Percentiles rank a stretch among this genome's conserved stretches.
Conservation (phyloP, 192 early-diverging fungal genomes). For the Coemansia sp. region DNA sequence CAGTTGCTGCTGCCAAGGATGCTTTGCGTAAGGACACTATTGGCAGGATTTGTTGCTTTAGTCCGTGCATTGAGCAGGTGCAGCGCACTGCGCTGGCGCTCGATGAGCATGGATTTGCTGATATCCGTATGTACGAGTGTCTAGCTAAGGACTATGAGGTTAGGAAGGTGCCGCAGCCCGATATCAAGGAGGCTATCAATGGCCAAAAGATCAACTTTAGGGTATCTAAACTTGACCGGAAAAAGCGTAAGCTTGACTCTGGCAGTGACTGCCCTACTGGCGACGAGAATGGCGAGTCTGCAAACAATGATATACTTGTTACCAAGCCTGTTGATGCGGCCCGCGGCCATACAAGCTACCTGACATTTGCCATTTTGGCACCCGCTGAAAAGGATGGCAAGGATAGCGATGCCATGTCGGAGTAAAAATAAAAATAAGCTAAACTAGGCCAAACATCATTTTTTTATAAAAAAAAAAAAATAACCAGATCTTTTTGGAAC, state of each 20-base stretch:
- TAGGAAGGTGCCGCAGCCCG: conserved; percentile 56
- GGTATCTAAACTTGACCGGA: conserved; percentile 15
- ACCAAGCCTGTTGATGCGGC: conserved; percentile 58
- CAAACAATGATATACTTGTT: conserved; percentile 47
- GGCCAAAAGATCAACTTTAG: conserved; percentile 39
- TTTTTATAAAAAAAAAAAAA: no score
- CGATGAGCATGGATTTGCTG: conserved; percentile 81
- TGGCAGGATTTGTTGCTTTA: conserved; percentile 91
- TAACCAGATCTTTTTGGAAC: no score
- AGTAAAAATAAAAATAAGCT: neutral
- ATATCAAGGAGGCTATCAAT: conserved; percentile 63
- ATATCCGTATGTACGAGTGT: conserved; percentile 93
- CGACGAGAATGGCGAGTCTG: neutral
- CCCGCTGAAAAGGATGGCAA: conserved; percentile 6
- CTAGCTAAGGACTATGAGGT: conserved; percentile 78
- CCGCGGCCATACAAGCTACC: conserved; percentile 90
- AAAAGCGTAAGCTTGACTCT: conserved; percentile 32
- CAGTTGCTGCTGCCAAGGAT: conserved; percentile 75
- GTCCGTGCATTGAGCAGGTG: conserved; percentile 96
- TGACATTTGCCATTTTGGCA: conserved; percentile 77
- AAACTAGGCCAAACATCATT: no score
- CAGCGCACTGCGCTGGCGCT: conserved; percentile 71
- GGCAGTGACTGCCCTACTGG: neutral
- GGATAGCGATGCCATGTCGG: neutral
- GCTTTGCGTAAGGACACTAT: conserved; percentile 76